Conservation (phyloP, 2,329 filamentous ascomycete genomes). For the Alternaria sp. region DNA sequence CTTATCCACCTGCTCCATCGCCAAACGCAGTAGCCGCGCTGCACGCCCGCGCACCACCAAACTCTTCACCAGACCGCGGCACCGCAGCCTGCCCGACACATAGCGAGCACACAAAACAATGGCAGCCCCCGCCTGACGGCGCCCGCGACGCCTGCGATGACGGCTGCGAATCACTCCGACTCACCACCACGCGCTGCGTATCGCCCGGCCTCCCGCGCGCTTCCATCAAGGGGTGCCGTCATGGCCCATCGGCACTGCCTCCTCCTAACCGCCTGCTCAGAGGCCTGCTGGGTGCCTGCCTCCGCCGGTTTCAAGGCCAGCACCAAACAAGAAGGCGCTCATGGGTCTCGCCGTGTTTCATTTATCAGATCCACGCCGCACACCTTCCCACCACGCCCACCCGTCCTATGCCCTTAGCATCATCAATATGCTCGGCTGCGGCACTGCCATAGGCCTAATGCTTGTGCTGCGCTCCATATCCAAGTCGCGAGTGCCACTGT, state of each 20-base stretch:
- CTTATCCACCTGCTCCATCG: slow-evolving; percentile 18
- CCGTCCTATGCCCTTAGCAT: slow-evolving; percentile 10
- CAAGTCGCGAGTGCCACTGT: slow-evolving; percentile 5
- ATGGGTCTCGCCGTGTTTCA: slow-evolving; percentile 30
- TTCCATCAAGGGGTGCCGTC: slow-evolving; percentile 16
- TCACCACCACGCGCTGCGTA: slow-evolving; percentile 24
- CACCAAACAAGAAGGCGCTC: slow-evolving; percentile 33
- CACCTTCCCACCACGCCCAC: slow-evolving; percentile 4
- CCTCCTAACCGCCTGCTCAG: slow-evolving; percentile 31
- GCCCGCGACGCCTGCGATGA: background rate
- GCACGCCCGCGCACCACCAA: background rate
- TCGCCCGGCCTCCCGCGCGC: slow-evolving; percentile 35
- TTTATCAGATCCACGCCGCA: slow-evolving; percentile 28
- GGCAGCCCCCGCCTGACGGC: background rate
- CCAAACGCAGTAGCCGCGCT: slow-evolving; percentile 32
- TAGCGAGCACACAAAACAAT: background rate
- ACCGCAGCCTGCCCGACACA: background rate
- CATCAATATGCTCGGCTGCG: slow-evolving; percentile 5
- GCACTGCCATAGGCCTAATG: background rate
- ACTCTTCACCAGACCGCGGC: background rate
- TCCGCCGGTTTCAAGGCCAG: slow-evolving; percentile 20
- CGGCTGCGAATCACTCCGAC: background rate
- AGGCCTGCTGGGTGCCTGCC: slow-evolving; percentile 10
- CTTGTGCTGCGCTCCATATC: background rate
- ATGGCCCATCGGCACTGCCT: slow-evolving; percentile 29